Evolutionary conservation across 305 asterid species (phyloP).

Genomic region (Plantago rigida): DNA sequence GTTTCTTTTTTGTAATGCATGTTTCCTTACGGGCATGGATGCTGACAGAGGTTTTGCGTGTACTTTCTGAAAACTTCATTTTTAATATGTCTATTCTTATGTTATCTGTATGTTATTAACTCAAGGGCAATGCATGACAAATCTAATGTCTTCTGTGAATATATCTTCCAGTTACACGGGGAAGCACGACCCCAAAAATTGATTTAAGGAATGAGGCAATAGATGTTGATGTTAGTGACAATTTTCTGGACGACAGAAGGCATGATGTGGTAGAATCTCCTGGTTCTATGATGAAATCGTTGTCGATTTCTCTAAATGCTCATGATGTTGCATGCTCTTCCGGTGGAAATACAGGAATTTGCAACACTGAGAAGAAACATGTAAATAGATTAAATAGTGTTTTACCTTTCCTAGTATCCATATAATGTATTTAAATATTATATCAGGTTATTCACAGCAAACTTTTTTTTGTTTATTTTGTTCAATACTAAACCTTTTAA

Average conservation of each 20-base stretch:
- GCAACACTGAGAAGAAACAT: slow-evolving; percentile 29
- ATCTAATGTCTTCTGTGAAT: slow-evolving; percentile 20
- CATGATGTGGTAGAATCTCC: slow-evolving; percentile 24
- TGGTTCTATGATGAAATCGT: slow-evolving; percentile 25
- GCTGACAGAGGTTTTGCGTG: no score
- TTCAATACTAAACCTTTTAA: no score
- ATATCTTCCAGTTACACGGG: slow-evolving; percentile 37
- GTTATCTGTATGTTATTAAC: background rate
- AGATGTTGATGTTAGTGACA: slow-evolving; percentile 32
- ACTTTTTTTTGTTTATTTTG: no score
- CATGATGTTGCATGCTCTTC: slow-evolving; percentile 23
- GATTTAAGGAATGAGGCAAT: background rate
- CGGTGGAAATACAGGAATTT: slow-evolving; percentile 31
- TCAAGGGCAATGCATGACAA: background rate
- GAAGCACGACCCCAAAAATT: slow-evolving; percentile 22
- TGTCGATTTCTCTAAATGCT: slow-evolving; percentile 21
- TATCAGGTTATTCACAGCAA: no score
- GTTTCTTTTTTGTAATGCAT: no score
- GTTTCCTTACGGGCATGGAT: no score
- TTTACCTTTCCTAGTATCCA: background rate
- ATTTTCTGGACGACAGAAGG: slow-evolving; percentile 23
- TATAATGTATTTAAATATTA: no score
- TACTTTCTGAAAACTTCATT: no score
- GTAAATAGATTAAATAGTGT: slow-evolving; percentile 23
- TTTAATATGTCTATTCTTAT: background rate